A percentile compares a stretch with the other conserved stretches of the same genome.
phyloP scores from a whole-genome alignment of 345 rosid species.

The Trapa bicornis region DNA sequence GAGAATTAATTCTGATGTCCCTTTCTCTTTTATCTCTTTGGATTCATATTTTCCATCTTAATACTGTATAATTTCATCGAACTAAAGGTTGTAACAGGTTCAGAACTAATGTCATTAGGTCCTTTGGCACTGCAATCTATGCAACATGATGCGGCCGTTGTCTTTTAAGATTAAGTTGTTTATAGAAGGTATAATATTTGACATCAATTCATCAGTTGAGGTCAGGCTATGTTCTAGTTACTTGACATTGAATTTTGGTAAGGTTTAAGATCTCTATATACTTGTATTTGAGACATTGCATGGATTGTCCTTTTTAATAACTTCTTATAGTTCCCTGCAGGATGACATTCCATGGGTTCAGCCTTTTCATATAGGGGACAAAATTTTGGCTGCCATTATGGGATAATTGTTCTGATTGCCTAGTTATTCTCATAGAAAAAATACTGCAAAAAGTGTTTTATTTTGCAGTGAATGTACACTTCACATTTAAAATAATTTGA shows the following conservation, averaged over 20 bases:
- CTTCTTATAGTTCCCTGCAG: conserved; percentile 71
- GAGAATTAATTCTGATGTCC: conserved; percentile 2
- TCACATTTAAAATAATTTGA: not conserved
- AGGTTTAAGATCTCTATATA: conserved; percentile 16
- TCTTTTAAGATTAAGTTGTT: conserved; percentile 54
- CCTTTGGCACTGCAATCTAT: conserved; percentile 49
- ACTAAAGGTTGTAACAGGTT: conserved; percentile 52
- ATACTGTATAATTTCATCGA: conserved; percentile 17
- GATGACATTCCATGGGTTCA: conserved; percentile 45
- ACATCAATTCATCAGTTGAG: conserved; percentile 18
- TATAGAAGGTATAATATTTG: conserved; percentile 48
- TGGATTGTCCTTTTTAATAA: conserved; percentile 31
- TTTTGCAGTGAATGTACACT: conserved; percentile 6
- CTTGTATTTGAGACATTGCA: conserved; percentile 2
- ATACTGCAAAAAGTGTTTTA: conserved; percentile 12
- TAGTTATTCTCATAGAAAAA: conserved; percentile 5
- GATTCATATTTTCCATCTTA: conserved; percentile 15
- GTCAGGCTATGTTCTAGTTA: conserved; percentile 15
- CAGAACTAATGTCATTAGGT: conserved; percentile 58
- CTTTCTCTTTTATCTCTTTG: conserved; percentile 10
- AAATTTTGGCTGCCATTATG: conserved; percentile 28
- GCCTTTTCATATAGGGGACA: conserved; percentile 43
- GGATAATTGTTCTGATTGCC: conserved; percentile 13
- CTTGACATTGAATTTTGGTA: conserved; percentile 37
- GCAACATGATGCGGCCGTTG: conserved; percentile 60